phyloP scores from a whole-genome alignment of 2,329 filamentous ascomycete species.

The Xylariaceae sp. region DNA sequence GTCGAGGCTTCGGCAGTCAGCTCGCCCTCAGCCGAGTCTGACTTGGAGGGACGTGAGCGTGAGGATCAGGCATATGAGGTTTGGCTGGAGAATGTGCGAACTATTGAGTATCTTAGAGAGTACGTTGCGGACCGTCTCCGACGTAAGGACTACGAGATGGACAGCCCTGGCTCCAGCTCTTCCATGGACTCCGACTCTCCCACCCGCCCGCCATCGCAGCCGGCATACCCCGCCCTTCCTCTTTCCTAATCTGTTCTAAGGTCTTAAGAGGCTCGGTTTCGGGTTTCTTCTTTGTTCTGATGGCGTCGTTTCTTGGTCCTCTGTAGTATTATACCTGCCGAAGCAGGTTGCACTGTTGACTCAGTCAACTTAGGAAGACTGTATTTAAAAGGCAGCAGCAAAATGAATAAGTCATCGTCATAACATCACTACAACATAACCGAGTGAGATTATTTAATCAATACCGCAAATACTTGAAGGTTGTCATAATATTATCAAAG shows the following conservation, averaged over 20 bases:
- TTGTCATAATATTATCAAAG: too few relatives aligned
- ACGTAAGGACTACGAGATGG: conserved; percentile 49
- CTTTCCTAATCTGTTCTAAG: conserved; percentile 6
- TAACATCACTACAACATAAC: too few relatives aligned
- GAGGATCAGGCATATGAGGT: conserved; percentile 61
- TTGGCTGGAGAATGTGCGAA: conserved; percentile 65
- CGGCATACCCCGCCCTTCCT: conserved; percentile 36
- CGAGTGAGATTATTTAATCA: too few relatives aligned
- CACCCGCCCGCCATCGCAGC: conserved; percentile 30
- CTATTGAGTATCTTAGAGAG: conserved; percentile 60
- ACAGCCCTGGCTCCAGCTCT: conserved; percentile 32
- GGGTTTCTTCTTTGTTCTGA: too few relatives aligned
- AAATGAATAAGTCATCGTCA: too few relatives aligned
- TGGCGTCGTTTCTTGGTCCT: too few relatives aligned
- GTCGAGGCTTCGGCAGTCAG: conserved; percentile 43
- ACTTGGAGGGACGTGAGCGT: conserved; percentile 46
- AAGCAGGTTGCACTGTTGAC: too few relatives aligned
- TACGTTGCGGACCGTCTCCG: conserved; percentile 58
- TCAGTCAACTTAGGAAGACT: too few relatives aligned
- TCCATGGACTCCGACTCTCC: conserved; percentile 33
- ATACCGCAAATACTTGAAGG: too few relatives aligned
- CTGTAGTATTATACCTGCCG: too few relatives aligned
- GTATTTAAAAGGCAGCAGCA: too few relatives aligned
- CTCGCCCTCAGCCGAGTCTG: conserved; percentile 56
- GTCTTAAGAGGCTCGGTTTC: too few relatives aligned